Percentiles rank a stretch among this genome's conserved stretches.
These are phyloP conservation scores for Chlorella sorokiniana DNA, from an alignment of 139 green algal species.

Conservation along the genomic window DNA sequence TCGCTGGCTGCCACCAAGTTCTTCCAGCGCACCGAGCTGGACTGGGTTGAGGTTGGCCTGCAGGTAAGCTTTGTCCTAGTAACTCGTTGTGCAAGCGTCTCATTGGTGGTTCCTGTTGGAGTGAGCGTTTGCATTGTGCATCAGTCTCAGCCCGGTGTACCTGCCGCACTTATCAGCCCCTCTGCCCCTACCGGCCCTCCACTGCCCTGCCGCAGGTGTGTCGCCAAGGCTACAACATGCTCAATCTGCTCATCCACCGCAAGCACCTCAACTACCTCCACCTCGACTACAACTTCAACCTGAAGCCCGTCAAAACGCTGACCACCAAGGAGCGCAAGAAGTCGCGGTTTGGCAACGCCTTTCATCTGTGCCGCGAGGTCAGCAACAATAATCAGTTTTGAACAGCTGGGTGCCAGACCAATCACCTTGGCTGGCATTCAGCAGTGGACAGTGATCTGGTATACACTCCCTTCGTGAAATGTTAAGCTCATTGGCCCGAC, in stretches of 20 bases:
- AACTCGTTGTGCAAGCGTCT: background rate
- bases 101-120: no score
- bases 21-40: constrained; percentile 98
- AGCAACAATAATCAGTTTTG: no score
- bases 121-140: no score
- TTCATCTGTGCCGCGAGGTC: constrained; percentile 96
- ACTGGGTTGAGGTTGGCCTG: constrained; percentile 99
- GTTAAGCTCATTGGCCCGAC: background rate
- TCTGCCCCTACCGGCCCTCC: background rate
- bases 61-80: constrained; percentile 82
- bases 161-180: background rate
- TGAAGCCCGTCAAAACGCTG: constrained; percentile 99
- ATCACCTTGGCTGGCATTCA: no score
- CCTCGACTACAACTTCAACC: constrained; percentile 99
- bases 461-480: background rate
- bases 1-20: constrained; percentile 97
- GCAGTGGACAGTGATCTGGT: no score
- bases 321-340: constrained; percentile 99
- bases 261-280: constrained; percentile 99
- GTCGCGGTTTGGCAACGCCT: constrained; percentile 98
- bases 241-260: constrained; percentile 99
- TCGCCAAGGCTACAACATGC: constrained; percentile 99
- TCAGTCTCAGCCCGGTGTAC: no score
- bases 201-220: constrained; percentile 85
- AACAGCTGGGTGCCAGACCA: no score